Conservation (phyloP, 1,284 basidiomycete genomes). For the Ganoderma lingzhi region DNA sequence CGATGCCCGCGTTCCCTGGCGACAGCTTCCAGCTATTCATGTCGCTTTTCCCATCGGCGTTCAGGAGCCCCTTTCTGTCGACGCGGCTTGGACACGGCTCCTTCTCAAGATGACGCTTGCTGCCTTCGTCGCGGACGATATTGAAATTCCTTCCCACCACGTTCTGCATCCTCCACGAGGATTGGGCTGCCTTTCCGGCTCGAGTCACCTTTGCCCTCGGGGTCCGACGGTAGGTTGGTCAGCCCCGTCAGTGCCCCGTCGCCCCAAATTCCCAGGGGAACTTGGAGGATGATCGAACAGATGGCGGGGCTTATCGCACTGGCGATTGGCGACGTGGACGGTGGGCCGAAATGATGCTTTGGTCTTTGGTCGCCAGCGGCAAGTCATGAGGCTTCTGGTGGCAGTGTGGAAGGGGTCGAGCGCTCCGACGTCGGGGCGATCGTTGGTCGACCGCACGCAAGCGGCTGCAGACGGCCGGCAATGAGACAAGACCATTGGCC, state of each 20-base stretch:
- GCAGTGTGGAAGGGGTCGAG: conserved; percentile 19
- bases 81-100: neutral
- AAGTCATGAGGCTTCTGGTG: conserved; percentile 28
- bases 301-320: neutral
- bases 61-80: conserved; percentile 9
- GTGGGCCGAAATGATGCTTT: neutral
- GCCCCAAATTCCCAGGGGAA: neutral
- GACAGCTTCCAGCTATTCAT: conserved; percentile 3
- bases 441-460: conserved; percentile 8
- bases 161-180: neutral
- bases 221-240: neutral
- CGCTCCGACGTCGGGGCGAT: conserved; percentile 32
- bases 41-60: neutral
- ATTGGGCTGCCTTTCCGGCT: neutral
- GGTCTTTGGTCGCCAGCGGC: neutral
- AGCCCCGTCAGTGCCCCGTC: neutral
- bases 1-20: neutral
- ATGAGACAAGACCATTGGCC: neutral
- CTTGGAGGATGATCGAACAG: conserved; percentile 1
- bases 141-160: neutral
- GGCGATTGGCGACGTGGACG: neutral
- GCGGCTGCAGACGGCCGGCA: neutral
- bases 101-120: neutral
- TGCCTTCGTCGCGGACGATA: neutral
- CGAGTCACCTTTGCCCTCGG: neutral